Percentiles rank a stretch among this genome's conserved stretches.
These are phyloP conservation scores for Benincasa hispida DNA, from an alignment of 306 rosid species.

Conservation along the genomic window DNA sequence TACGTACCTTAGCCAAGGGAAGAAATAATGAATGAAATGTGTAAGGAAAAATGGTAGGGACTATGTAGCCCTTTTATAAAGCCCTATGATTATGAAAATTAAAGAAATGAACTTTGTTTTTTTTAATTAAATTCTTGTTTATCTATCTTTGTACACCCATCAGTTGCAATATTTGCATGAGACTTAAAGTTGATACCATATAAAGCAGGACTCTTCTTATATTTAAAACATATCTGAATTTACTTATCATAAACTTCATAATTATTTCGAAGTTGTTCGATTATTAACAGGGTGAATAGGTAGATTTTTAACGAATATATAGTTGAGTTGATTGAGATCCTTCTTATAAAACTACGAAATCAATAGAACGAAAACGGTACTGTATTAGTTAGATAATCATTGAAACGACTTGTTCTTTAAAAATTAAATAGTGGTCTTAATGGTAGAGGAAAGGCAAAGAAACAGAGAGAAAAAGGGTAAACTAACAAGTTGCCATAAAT, in stretches of 20 bases:
- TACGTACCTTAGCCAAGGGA: not conserved
- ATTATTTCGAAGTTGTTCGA: not conserved
- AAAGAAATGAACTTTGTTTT: not conserved
- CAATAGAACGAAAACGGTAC: not conserved
- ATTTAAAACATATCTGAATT: not conserved
- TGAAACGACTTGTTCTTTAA: not conserved
- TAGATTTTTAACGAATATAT: not conserved
- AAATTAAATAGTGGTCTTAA: not conserved
- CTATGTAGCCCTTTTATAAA: not conserved
- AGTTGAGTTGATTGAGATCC: not conserved
- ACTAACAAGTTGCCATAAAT: not conserved
- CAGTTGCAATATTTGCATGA: conserved; percentile 1
- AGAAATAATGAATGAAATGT: not conserved
- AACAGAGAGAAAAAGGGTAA: not conserved
- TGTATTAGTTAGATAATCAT: not conserved
- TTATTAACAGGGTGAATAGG: too few species aligned
- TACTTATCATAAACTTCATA: not conserved
- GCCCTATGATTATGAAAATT: too few species aligned
- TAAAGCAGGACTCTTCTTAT: not conserved
- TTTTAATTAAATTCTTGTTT: not conserved
- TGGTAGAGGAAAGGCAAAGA: not conserved
- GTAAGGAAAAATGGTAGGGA: not conserved
- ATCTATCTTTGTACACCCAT: conserved; percentile 3
- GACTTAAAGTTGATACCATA: not conserved
- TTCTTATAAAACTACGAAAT: not conserved